Evolutionary conservation across 148 eudicot species (phyloP), one percentile per base, ranked within the genome.

Genomic region (Polygonum maritimum): DNA sequence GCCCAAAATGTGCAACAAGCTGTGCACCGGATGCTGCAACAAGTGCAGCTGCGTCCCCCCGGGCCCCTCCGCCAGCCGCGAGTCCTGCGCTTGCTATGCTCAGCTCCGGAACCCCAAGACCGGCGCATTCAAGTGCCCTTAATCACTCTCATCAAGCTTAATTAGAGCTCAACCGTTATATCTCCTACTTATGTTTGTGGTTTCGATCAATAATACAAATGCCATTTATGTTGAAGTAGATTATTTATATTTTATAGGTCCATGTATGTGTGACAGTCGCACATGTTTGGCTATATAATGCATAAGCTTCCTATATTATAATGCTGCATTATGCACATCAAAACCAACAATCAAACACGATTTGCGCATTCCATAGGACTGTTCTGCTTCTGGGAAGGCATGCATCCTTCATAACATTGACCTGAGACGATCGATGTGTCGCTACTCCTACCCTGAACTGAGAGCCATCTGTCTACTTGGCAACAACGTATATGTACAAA

Each of bases 91-190:
- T 26, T 65, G 71, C 71, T 65, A 65, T n/a, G 71, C 40, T 11
- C 14, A 65, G 16, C 71, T 65, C 71, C 36, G 40, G 1, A 65
- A 65, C 71, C 71, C 71, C 71, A 65, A 65, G 71, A 65, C 36
- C 36, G 71, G 71, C 40, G 71, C 71, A 39, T 15, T 10, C 4
- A 65, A 65, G 71, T 65, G 71, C 71, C 71, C 71, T 65, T 65
- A 10, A 63, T 22, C 26, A 18, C 19, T n/a, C 6, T 21, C 5
- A 15, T 15, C 7, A 39, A 39, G 41, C 41, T 39, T 39, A 0
- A 26, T 26, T 26, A 39, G 4, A 39, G 41, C 41, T 39, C 18
- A 5, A 54, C 31, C 31, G 31, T 26, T 26, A 1, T 26, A 41
- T 41, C 2, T 11, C 49, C 49, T 13, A 48, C 13, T 48, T 48